Evolutionary conservation across 805 yeast species (phyloP).

Genomic region (Yarrowia porcina): DNA sequence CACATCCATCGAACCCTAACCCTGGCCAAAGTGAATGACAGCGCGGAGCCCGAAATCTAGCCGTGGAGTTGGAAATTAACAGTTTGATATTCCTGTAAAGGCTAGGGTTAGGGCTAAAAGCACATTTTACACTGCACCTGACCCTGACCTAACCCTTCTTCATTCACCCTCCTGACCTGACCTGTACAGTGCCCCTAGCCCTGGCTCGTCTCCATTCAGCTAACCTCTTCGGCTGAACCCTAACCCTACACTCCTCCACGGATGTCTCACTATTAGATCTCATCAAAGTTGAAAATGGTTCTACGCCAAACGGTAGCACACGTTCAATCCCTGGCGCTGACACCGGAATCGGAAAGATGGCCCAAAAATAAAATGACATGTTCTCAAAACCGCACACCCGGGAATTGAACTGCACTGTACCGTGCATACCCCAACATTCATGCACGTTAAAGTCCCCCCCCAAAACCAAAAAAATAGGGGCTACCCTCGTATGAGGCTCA

Average conservation of each 20-base stretch:
- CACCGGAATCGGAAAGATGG: too few relatives aligned
- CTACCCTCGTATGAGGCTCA: not conserved
- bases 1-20: not conserved
- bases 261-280: not conserved
- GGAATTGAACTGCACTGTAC: constrained; percentile 1
- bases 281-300: not conserved
- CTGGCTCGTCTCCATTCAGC: too few relatives aligned
- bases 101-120: too few relatives aligned
- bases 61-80: too few relatives aligned
- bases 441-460: not conserved
- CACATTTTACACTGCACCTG: too few relatives aligned
- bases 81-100: not conserved
- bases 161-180: too few relatives aligned
- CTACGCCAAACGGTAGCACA: not conserved
- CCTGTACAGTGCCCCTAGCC: too few relatives aligned
- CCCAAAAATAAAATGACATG: not conserved
- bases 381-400: not conserved
- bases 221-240: too few relatives aligned
- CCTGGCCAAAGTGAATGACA: not conserved
- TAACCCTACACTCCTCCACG: not conserved
- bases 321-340: not conserved
- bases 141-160: too few relatives aligned
- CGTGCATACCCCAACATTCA: constrained; percentile 3
- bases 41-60: too few relatives aligned
- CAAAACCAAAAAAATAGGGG: constrained; percentile 18